Conservation (phyloP, 768 basidiomycete species). For the Suillus decipiens region DNA sequence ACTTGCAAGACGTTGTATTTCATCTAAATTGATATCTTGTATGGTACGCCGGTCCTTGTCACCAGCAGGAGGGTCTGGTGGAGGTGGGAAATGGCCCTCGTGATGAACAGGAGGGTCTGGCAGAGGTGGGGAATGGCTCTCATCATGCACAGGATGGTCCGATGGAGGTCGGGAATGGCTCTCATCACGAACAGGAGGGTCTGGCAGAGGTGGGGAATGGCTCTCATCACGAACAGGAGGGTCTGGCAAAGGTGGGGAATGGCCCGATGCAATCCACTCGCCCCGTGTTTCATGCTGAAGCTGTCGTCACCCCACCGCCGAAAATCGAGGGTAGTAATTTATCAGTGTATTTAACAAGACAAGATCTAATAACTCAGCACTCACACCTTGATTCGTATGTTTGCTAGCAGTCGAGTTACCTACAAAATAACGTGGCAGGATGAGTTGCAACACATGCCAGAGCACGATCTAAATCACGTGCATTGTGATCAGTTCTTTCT, state of each 20-base stretch:
- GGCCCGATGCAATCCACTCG: neutral
- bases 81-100: fast-evolving
- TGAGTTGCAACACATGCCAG: neutral
- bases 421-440: neutral
- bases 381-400: neutral
- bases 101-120: too few species aligned
- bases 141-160: too few species aligned
- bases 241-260: too few species aligned
- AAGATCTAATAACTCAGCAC: neutral
- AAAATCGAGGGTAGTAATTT: neutral
- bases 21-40: neutral
- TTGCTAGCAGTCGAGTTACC: too few species aligned
- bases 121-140: neutral
- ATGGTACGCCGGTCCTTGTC: neutral
- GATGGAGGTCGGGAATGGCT: too few species aligned
- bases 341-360: neutral
- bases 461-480: neutral
- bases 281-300: neutral
- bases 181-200: too few species aligned
- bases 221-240: too few species aligned
- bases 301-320: neutral
- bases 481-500: neutral
- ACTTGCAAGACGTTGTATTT: neutral
- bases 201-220: too few species aligned
- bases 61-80: neutral